Evolutionary conservation across 371 early-diverging fungal genomes (phyloP).

Genomic region (Syncephalastrum contaminatum): DNA sequence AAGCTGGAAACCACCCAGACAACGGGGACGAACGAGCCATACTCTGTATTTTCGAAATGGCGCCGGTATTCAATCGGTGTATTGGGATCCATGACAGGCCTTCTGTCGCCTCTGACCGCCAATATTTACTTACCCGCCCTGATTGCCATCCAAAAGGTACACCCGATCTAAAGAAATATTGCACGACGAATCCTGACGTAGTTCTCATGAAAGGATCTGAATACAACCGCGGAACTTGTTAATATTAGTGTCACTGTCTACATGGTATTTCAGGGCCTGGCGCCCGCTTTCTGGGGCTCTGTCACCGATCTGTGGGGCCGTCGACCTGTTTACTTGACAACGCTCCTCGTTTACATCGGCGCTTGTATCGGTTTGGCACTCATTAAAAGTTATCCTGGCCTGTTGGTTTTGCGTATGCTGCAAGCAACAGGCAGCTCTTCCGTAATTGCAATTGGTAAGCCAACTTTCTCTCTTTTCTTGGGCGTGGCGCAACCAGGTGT

Average conservation of each 20-base stretch:
- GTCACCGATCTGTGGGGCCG: conserved; percentile 62
- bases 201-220: conserved; percentile 18
- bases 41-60: conserved; percentile 5
- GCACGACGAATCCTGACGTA: background rate
- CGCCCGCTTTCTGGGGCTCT: conserved; percentile 61
- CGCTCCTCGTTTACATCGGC: conserved; percentile 53
- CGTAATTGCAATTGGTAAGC: conserved; percentile 53
- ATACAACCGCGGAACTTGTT: conserved; percentile 19
- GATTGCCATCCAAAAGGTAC: conserved; percentile 15
- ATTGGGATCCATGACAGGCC: conserved; percentile 2
- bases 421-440: conserved; percentile 65
- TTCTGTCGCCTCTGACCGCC: conserved; percentile 16
- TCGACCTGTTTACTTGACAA: conserved; percentile 56
- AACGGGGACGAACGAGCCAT: background rate
- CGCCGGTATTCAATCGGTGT: background rate
- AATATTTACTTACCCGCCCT: conserved; percentile 23
- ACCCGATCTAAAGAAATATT: background rate
- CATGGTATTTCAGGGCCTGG: conserved; percentile 34
- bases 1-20: no score
- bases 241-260: conserved; percentile 30
- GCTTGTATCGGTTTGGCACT: conserved; percentile 61
- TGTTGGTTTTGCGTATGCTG: conserved; percentile 57
- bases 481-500: conserved; percentile 24
- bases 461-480: background rate
- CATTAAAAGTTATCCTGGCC: conserved; percentile 40